phyloP scores from a whole-genome alignment of 2,329 filamentous ascomycete species.

The Diaporthe vaccinii region DNA sequence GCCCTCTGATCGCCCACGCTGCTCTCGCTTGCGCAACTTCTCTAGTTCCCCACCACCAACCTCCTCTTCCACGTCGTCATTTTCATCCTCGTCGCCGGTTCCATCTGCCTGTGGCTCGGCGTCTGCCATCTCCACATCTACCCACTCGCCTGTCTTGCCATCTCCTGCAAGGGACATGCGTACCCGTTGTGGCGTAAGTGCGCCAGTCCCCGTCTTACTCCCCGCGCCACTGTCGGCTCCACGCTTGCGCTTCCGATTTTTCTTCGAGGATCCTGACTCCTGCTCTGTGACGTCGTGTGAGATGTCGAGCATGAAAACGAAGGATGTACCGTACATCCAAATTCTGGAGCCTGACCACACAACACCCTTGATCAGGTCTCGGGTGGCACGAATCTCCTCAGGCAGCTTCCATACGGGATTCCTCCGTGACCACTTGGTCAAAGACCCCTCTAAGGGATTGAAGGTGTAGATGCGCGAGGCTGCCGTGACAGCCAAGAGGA shows the following conservation, averaged over 20 bases:
- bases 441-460: constrained; percentile 79
- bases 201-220: constrained; percentile 62
- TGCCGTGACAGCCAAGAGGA: constrained; percentile 63
- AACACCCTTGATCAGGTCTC: constrained; percentile 85
- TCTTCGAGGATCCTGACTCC: constrained; percentile 49
- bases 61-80: constrained; percentile 56
- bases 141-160: constrained; percentile 55
- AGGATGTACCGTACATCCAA: constrained; percentile 90
- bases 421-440: constrained; percentile 88
- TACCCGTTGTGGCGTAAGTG: constrained; percentile 60
- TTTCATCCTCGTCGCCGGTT: constrained; percentile 55
- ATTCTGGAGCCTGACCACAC: constrained; percentile 85
- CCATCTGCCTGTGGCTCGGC: constrained; percentile 47
- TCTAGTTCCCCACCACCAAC: constrained; percentile 49
- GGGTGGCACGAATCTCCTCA: constrained; percentile 77
- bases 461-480: constrained; percentile 81
- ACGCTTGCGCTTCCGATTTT: constrained; percentile 68
- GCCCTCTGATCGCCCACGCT: constrained; percentile 53
- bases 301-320: constrained; percentile 93
- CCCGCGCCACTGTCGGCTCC: constrained; percentile 66
- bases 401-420: constrained; percentile 85
- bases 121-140: constrained; percentile 52
- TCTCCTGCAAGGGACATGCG: constrained; percentile 52
- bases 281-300: constrained; percentile 73
- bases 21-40: constrained; percentile 52